Conservation (phyloP, 2,329 filamentous ascomycete species). For the Penicillium sp. region DNA sequence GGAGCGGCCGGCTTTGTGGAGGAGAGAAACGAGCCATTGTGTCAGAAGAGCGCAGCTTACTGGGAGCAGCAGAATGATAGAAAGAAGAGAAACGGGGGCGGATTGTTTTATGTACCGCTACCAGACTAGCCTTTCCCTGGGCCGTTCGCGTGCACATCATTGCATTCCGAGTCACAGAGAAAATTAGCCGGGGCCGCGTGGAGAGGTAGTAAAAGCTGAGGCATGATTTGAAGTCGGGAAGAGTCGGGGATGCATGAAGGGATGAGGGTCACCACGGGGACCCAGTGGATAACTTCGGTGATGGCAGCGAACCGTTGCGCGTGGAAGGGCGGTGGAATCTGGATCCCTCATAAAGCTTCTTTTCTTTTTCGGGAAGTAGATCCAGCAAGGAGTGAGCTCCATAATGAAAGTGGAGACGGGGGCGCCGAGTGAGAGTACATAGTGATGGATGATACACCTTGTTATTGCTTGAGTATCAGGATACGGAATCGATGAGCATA, state of each 20-base stretch:
- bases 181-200: conserved; percentile 22
- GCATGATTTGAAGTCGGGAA: conserved; percentile 26
- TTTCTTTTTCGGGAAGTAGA: conserved; percentile 19
- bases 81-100: conserved; percentile 7
- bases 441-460: no score
- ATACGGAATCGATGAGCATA: no score
- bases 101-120: conserved; percentile 32
- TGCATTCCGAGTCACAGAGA: conserved; percentile 50
- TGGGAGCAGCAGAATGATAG: conserved; percentile 17
- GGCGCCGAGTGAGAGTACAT: conserved; percentile 7
- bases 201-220: conserved; percentile 19
- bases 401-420: conserved; percentile 14
- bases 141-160: conserved; percentile 23
- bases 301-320: conserved; percentile 25
- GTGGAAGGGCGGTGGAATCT: conserved; percentile 18
- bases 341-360: conserved; percentile 22
- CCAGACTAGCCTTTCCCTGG: conserved; percentile 30
- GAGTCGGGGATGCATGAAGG: conserved; percentile 22
- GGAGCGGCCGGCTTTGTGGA: conserved; percentile 34
- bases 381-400: conserved; percentile 18
- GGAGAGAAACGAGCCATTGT: conserved; percentile 35
- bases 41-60: conserved; percentile 24
- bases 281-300: conserved; percentile 24
- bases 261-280: conserved; percentile 13
- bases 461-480: no score